phyloP scores from a whole-genome alignment of 352 stramenopile species.

The Phytophthora colocasiae region DNA sequence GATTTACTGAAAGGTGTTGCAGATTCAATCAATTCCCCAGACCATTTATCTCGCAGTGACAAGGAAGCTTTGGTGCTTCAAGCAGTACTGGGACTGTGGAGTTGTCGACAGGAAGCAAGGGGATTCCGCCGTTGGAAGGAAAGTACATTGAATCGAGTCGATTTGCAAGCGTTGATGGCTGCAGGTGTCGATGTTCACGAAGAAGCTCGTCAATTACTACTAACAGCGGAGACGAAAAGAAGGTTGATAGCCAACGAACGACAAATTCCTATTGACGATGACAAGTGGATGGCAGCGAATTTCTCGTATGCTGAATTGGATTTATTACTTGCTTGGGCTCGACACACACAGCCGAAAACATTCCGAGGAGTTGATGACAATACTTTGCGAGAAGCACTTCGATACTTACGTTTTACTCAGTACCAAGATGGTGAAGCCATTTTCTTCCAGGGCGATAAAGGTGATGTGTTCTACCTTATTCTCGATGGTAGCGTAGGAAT shows the following conservation, averaged over 20 bases:
- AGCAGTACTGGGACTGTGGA: slow-evolving; percentile 33
- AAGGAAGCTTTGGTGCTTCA: slow-evolving; percentile 29
- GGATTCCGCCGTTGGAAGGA: slow-evolving; percentile 41
- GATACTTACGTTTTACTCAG: slow-evolving; percentile 47
- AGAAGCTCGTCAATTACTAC: slow-evolving; percentile 34
- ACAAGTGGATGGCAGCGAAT: slow-evolving; percentile 21
- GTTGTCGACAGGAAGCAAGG: slow-evolving; percentile 14
- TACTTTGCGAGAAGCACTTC: slow-evolving; percentile 49
- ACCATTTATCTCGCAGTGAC: slow-evolving; percentile 13
- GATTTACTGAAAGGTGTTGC: slow-evolving; percentile 26
- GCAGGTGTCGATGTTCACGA: slow-evolving; percentile 30
- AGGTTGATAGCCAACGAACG: slow-evolving; percentile 19
- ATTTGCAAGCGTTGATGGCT: slow-evolving; percentile 20
- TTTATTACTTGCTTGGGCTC: slow-evolving; percentile 51
- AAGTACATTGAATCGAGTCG: slow-evolving; percentile 16
- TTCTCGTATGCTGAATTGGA: slow-evolving; percentile 45
- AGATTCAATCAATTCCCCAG: slow-evolving; percentile 24
- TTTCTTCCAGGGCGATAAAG: slow-evolving; percentile 66
- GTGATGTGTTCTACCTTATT: slow-evolving; percentile 62
- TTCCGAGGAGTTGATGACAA: slow-evolving; percentile 50
- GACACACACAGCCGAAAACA: slow-evolving; percentile 51
- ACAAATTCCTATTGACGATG: not conserved
- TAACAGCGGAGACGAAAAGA: slow-evolving; percentile 35
- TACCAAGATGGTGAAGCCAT: slow-evolving; percentile 56
- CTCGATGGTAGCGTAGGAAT: slow-evolving; percentile 62